Percentiles rank a stretch among this genome's conserved stretches.
phyloP scores from a whole-genome alignment of 2,329 filamentous ascomycete species.

The Rhynchosporium graminicola region DNA sequence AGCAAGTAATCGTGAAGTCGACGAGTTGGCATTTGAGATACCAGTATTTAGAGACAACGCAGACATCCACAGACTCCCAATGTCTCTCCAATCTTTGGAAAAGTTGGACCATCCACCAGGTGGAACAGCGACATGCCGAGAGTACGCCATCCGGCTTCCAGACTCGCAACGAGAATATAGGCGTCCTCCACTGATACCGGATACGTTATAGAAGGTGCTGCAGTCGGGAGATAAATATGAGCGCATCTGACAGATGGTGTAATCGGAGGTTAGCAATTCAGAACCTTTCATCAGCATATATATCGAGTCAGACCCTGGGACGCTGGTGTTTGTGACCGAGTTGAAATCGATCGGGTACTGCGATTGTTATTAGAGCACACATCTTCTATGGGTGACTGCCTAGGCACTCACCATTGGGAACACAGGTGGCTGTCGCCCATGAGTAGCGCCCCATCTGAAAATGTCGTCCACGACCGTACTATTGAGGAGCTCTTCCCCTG shows the following conservation, averaged over 20 bases:
- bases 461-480: conserved; percentile 66
- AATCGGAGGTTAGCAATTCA: conserved; percentile 46
- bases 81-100: conserved; percentile 54
- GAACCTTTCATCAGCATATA: conserved; percentile 63
- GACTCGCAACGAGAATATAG: conserved; percentile 63
- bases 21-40: conserved; percentile 55
- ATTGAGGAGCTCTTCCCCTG: conserved; percentile 50
- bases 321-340: conserved; percentile 60
- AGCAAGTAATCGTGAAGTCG: conserved; percentile 59
- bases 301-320: conserved; percentile 53
- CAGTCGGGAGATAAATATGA: conserved; percentile 66
- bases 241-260: conserved; percentile 67
- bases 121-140: conserved; percentile 43
- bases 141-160: conserved; percentile 56
- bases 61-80: conserved; percentile 55
- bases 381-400: too few species aligned
- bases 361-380: background rate
- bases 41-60: conserved; percentile 60
- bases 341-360: conserved; percentile 64
- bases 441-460: conserved; percentile 64
- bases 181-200: conserved; percentile 57
- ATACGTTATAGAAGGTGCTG: conserved; percentile 61
- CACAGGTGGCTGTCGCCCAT: conserved; percentile 53
- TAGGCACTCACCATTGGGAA: conserved; percentile 47
- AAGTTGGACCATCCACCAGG: conserved; percentile 34